Evolutionary conservation across 163 green algal genomes (phyloP).

Genomic region (Chlamydomonas reinhardtii): DNA sequence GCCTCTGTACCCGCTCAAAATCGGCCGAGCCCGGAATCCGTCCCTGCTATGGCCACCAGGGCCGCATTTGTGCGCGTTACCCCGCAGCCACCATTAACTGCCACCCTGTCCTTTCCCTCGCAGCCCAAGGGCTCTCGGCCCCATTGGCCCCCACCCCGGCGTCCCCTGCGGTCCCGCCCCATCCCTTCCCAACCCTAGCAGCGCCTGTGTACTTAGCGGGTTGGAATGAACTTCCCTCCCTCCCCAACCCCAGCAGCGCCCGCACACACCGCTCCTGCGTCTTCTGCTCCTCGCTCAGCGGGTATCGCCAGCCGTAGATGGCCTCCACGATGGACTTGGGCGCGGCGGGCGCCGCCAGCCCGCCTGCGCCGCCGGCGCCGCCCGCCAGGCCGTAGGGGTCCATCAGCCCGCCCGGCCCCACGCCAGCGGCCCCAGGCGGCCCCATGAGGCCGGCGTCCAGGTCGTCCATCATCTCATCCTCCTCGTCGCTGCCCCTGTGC

Average conservation of each 20-base stretch:
- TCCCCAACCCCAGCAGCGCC: neutral
- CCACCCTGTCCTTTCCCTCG: too few species aligned
- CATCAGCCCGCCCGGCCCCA: neutral
- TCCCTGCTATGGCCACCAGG: neutral
- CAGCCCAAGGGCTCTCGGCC: too few species aligned
- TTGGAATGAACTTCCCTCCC: too few species aligned
- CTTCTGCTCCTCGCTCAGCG: conserved; percentile 57
- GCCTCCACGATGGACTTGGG: conserved; percentile 75
- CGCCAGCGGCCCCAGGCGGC: neutral
- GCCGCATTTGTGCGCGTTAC: too few species aligned
- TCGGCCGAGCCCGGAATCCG: too few species aligned
- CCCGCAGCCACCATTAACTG: too few species aligned
- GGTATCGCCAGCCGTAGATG: conserved; percentile 85
- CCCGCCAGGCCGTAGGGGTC: neutral
- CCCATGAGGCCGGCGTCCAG: conserved; percentile 2
- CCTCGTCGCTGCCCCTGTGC: conserved; percentile 38
- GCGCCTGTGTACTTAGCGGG: too few species aligned
- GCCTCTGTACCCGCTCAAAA: too few species aligned
- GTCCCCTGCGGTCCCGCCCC: neutral
- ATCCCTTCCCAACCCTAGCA: too few species aligned
- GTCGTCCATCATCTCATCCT: conserved; percentile 35
- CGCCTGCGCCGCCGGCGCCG: conserved; percentile 1
- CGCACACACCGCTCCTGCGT: conserved; percentile 45
- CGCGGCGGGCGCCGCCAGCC: neutral
- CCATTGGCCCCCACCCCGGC: too few species aligned